These are phyloP conservation scores for Gaeumannomyces tritici DNA, from an alignment of 2,329 filamentous ascomycete genomes.

Conservation along the genomic window DNA sequence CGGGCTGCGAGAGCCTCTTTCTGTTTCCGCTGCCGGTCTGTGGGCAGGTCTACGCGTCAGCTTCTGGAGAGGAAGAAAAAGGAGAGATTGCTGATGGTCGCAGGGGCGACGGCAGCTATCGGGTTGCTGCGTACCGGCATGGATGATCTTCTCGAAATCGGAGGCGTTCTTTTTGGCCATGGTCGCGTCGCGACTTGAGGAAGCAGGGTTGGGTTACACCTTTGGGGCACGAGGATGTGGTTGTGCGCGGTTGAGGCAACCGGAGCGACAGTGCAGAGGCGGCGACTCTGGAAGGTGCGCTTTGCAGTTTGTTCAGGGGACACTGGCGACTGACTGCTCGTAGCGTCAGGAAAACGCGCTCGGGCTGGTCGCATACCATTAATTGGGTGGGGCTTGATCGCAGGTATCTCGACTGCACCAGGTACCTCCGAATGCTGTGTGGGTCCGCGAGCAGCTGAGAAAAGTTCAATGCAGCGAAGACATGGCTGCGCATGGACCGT, in stretches of 20 bases:
- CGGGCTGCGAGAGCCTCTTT: slow-evolving; percentile 61
- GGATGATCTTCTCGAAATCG: slow-evolving; percentile 47
- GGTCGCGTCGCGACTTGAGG: not conserved
- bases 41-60: not conserved
- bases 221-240: too few relatives aligned
- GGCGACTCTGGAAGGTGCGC: not conserved
- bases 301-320: not conserved
- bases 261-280: too few relatives aligned
- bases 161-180: slow-evolving; percentile 21
- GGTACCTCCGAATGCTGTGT: too few relatives aligned
- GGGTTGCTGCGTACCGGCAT: slow-evolving; percentile 29
- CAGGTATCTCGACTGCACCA: too few relatives aligned
- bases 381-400: too few relatives aligned
- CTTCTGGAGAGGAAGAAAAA: not conserved
- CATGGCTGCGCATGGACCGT: too few relatives aligned
- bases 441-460: too few relatives aligned
- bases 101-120: not conserved
- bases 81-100: not conserved
- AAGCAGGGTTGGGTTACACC: too few relatives aligned
- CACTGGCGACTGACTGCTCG: too few relatives aligned
- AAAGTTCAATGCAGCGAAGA: too few relatives aligned
- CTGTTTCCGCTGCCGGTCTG: slow-evolving; percentile 60
- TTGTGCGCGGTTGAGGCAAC: not conserved
- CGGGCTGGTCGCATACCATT: too few relatives aligned
- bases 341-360: not conserved